Percentiles rank a stretch among this genome's conserved stretches.
These are phyloP conservation scores for Solanum okadae DNA, from an alignment of 257 asterid genomes.

Conservation along the genomic window DNA sequence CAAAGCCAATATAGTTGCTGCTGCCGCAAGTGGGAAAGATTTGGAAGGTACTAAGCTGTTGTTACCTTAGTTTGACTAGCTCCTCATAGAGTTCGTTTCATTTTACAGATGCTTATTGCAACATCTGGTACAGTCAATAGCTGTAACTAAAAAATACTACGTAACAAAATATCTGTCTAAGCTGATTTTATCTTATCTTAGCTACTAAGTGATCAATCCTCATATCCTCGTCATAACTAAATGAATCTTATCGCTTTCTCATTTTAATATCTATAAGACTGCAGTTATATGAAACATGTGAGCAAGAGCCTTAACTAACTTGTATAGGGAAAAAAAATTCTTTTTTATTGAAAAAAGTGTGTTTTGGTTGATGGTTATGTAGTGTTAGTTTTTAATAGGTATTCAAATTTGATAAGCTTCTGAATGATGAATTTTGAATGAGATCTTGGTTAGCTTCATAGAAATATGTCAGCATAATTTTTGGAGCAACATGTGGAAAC, in stretches of 20 bases:
- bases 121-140: background rate
- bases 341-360: background rate
- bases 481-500: background rate
- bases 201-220: background rate
- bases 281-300: background rate
- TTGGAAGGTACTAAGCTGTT: conserved; percentile 60
- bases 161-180: background rate
- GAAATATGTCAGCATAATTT: background rate
- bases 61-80: background rate
- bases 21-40: conserved; percentile 97
- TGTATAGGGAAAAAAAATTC: background rate
- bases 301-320: background rate
- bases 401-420: background rate
- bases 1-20: conserved; percentile 71
- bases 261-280: background rate
- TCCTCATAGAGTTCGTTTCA: background rate
- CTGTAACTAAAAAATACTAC: background rate
- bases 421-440: background rate
- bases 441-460: background rate
- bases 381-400: background rate
- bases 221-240: background rate
- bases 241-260: background rate
- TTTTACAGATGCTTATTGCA: background rate
- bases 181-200: background rate
- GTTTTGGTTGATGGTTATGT: background rate